Percentiles rank a stretch among this genome's conserved stretches.
Evolutionary conservation across 2,329 filamentous ascomycete species (phyloP).

Genomic region (Aspergillus sp.): DNA sequence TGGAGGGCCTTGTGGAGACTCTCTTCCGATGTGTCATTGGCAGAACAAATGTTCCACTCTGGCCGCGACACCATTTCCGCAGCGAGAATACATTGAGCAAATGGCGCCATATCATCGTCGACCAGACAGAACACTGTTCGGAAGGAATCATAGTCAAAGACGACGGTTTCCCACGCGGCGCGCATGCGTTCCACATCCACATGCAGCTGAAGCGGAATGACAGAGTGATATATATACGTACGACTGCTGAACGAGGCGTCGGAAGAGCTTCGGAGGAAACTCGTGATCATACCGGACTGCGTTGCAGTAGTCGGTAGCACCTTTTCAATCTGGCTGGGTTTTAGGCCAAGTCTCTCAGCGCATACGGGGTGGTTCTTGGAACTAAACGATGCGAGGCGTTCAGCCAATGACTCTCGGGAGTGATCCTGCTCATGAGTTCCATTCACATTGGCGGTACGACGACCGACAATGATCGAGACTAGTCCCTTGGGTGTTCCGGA

Average conservation of each 20-base stretch:
- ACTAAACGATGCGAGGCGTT: constrained; percentile 17
- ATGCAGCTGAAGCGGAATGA: constrained; percentile 22
- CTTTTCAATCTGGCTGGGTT: constrained; percentile 20
- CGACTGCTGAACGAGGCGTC: constrained; percentile 13
- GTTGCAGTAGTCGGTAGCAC: constrained; percentile 35
- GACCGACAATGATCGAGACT: constrained; percentile 17
- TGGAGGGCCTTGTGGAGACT: constrained; percentile 17
- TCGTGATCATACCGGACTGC: constrained; percentile 36
- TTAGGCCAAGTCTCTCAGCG: constrained; percentile 17
- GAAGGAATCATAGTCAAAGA: constrained; percentile 31
- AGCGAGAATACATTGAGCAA: constrained; percentile 33
- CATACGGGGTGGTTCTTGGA: constrained; percentile 16
- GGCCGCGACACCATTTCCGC: constrained; percentile 8
- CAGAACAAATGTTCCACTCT: constrained; percentile 16
- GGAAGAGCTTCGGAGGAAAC: constrained; percentile 26
- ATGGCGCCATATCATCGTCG: constrained; percentile 35
- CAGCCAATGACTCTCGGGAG: not conserved
- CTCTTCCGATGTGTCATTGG: constrained; percentile 12
- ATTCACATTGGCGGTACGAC: not conserved
- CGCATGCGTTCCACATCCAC: constrained; percentile 24
- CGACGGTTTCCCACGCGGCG: constrained; percentile 23
- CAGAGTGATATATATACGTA: constrained; percentile 34
- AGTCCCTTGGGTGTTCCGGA: constrained; percentile 25
- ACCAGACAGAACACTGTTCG: constrained; percentile 32
- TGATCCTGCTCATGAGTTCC: not conserved